Evolutionary conservation across 352 stramenopile species (phyloP).

Genomic region (Pythium volutum): DNA sequence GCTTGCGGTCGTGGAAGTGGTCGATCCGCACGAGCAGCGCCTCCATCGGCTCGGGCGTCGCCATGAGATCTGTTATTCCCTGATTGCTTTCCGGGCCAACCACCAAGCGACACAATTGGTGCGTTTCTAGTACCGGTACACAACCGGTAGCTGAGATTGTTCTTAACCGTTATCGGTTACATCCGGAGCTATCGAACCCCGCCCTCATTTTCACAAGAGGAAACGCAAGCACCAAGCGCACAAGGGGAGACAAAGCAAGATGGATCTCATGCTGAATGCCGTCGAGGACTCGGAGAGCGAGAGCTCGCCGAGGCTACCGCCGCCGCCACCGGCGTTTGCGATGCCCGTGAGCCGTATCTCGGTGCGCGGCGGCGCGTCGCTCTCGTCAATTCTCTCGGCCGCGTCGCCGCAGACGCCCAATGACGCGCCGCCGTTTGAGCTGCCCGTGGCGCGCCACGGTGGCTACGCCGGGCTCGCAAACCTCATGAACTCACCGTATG

Average conservation of each 20-base stretch:
- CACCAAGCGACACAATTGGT: constrained; percentile 25
- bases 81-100: constrained; percentile 3
- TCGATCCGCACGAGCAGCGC: constrained; percentile 68
- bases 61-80: background rate
- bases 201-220: background rate
- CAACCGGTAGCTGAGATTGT: background rate
- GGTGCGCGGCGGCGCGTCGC: constrained; percentile 31
- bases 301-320: constrained; percentile 2
- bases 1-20: constrained; percentile 52
- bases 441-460: constrained; percentile 21
- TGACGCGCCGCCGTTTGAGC: constrained; percentile 8
- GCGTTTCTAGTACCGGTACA: background rate
- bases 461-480: constrained; percentile 44
- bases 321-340: constrained; percentile 27
- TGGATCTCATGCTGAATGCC: constrained; percentile 57
- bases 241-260: constrained; percentile 16
- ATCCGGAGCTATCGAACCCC: background rate
- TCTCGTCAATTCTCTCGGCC: constrained; percentile 40
- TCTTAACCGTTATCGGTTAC: background rate
- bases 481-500: constrained; percentile 60
- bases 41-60: constrained; percentile 48
- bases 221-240: background rate
- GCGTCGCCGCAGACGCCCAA: constrained; percentile 23
- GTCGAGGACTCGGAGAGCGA: constrained; percentile 28
- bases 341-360: constrained; percentile 29